Evolutionary conservation across 805 yeast species (phyloP), one percentile per base, ranked within the genome.

Genomic region (Dipodascopsis tothii): DNA sequence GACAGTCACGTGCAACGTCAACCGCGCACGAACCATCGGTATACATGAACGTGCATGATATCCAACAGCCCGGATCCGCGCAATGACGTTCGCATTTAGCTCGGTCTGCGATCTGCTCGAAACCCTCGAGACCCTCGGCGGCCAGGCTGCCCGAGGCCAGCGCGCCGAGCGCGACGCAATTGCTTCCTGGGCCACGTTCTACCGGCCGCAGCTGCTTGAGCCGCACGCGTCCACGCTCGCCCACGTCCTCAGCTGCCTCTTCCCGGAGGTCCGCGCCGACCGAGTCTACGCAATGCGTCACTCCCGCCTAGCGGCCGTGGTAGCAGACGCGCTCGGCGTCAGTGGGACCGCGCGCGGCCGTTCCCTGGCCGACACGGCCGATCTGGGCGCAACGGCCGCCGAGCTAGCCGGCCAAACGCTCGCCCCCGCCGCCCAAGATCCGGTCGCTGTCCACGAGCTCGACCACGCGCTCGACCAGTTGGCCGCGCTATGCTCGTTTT

Each of bases 241-340:
- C 9, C 14, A 11, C n/a, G 18, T 33, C 2, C 18, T 33, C 7
- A n/a, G 18, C 2, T 46, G 46, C 34, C 21, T 46, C 4, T 46
- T 46, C 23, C 50, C 50, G 2, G 50, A 41, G 23, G 21, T 39
- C 22, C 32, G 46, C 7, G 9, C 37, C 14, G 50, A 46, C 16
- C 25, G 50, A 6, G 35, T 25, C 21, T 42, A 39, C 27, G 38
- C 33, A 4, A 5, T 39, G 20, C 21, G 23, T 5, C 14, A 18
- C 20, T 16, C 18, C 11, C 11, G 7, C 5, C 21, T 42, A 6
- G 23, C 22, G n/a, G n/a, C 23, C 9, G 21, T 34, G 4, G n/a
- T 42, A 21, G 18, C 22, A 4, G 7, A 3, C 4, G 46, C 39
- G 3, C 14, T 33, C 18, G 43, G 30, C 4, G 22, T 46, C 3